Conservation (phyloP, 2,329 filamentous ascomycete genomes). For the Scedosporium boydii region DNA sequence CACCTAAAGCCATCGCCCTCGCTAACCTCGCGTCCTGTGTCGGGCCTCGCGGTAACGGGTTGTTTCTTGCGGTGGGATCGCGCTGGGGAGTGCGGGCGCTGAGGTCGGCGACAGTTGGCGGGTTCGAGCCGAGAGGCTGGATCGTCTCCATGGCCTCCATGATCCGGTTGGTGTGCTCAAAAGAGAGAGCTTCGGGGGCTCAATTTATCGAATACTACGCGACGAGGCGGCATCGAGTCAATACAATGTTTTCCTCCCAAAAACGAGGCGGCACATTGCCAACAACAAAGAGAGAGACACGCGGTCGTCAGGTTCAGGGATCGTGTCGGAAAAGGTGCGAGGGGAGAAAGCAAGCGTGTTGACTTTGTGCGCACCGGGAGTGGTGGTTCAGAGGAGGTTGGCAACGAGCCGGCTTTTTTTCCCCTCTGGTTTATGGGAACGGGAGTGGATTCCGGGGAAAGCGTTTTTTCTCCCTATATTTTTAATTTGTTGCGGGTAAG, state of each 20-base stretch:
- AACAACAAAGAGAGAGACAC: background rate
- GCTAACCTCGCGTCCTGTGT: background rate
- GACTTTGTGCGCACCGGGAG: background rate
- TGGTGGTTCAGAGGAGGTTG: background rate
- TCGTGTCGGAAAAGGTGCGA: background rate
- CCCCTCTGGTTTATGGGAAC: background rate
- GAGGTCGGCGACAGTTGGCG: conserved; percentile 2
- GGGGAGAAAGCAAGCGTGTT: background rate
- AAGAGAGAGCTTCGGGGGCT: conserved; percentile 2
- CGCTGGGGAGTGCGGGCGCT: background rate
- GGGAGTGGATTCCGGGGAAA: background rate
- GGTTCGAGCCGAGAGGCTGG: conserved; percentile 3
- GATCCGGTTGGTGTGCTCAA: background rate
- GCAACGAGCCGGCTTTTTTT: background rate
- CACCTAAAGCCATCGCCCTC: background rate
- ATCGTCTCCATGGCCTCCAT: background rate
- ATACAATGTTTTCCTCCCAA: background rate
- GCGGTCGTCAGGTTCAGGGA: background rate
- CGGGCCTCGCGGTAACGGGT: background rate
- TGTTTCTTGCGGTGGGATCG: background rate
- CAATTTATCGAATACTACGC: background rate
- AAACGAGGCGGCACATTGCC: background rate
- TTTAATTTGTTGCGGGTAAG: conserved; percentile 2
- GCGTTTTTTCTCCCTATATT: background rate
- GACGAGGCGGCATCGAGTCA: background rate